Evolutionary conservation across 495 filamentous ascomycete species (phyloP).

Genomic region (Entonaema liquescens): DNA sequence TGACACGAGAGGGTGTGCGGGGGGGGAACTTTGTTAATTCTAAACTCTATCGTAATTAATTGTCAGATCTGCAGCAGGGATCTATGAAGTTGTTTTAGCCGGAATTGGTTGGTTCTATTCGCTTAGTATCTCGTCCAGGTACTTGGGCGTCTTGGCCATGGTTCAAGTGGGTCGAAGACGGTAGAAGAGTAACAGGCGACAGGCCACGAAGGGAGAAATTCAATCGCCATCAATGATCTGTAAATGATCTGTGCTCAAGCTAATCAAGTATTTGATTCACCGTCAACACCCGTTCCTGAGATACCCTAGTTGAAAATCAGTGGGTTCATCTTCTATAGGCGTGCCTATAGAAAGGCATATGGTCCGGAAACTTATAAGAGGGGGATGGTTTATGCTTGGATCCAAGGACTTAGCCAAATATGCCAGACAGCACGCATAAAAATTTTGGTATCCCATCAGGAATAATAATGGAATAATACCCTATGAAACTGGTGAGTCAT

Average conservation of each 20-base stretch:
- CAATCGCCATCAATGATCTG: conserved; percentile 12
- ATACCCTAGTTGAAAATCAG: not conserved
- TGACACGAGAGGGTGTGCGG: conserved; percentile 30
- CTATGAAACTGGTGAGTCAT: conserved; percentile 2
- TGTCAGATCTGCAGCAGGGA: conserved; percentile 44
- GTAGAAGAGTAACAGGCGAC: conserved; percentile 4
- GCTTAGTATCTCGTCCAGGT: conserved; percentile 42
- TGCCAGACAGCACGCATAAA: not conserved
- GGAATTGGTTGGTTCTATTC: conserved; percentile 37
- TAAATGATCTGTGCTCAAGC: not conserved
- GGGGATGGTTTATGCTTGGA: not conserved
- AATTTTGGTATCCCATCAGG: not conserved
- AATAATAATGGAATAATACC: conserved; percentile 9
- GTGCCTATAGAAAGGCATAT: not conserved
- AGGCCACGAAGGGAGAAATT: conserved; percentile 2
- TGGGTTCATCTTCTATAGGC: not conserved
- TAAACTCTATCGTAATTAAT: conserved; percentile 42
- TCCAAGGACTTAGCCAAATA: not conserved
- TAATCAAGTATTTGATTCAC: conserved; percentile 24
- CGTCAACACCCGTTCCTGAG: conserved; percentile 4
- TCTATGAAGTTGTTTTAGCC: conserved; percentile 35
- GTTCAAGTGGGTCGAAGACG: conserved; percentile 29
- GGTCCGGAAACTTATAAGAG: not conserved
- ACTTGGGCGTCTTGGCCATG: conserved; percentile 39
- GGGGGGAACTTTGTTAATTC: conserved; percentile 38